Conservation (phyloP, 805 yeast genomes). For the Wickerhamiella sorbophila region DNA sequence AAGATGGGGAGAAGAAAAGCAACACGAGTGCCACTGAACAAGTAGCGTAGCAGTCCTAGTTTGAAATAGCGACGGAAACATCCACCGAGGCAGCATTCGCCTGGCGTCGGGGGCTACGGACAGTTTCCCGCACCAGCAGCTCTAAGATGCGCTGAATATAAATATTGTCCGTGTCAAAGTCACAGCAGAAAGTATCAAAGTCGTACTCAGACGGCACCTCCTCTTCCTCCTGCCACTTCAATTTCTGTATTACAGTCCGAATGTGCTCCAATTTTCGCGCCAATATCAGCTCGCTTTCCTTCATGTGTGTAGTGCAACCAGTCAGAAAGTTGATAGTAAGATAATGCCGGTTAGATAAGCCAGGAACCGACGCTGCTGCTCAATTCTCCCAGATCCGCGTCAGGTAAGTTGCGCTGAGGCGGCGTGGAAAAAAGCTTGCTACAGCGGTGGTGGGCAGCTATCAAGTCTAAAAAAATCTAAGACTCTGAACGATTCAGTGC, state of each 20-base stretch:
- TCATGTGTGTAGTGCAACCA: not conserved
- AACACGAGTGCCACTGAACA: too few species aligned
- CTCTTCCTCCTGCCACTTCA: conserved; percentile 6
- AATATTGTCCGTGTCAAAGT: conserved; percentile 16
- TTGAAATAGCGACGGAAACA: not conserved
- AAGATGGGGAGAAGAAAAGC: too few species aligned
- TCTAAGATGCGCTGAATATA: conserved; percentile 17
- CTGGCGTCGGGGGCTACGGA: conserved; percentile 1
- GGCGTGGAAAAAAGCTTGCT: too few species aligned
- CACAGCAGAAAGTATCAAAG: conserved; percentile 18
- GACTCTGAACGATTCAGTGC: too few species aligned
- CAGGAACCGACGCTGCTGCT: too few species aligned
- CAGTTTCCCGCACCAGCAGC: conserved; percentile 18
- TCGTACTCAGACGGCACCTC: conserved; percentile 11
- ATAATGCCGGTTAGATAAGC: not conserved
- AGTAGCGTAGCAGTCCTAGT: too few species aligned
- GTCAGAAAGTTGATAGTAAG: not conserved
- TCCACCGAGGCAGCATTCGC: not conserved
- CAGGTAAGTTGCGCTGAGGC: too few species aligned
- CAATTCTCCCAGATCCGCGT: too few species aligned
- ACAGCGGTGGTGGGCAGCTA: too few species aligned
- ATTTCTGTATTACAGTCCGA: conserved; percentile 6
- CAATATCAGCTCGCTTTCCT: conserved; percentile 6
- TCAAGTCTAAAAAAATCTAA: too few species aligned
- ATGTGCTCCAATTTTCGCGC: conserved; percentile 10